phyloP scores from a whole-genome alignment of 2,329 filamentous ascomycete species.

The Zelopaecilomyces penicillatus region DNA sequence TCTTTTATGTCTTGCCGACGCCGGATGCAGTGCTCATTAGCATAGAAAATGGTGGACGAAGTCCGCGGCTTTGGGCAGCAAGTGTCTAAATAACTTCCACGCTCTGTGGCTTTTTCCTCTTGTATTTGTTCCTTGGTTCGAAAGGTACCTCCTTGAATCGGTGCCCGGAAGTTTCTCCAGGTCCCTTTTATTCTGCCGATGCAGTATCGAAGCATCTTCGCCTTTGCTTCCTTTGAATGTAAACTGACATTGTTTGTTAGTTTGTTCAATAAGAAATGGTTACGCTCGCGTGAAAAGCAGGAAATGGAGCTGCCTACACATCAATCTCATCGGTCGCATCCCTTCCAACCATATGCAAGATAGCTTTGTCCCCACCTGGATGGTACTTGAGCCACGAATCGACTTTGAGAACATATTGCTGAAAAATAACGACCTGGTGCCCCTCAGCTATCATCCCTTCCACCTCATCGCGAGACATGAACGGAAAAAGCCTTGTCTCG shows the following conservation, averaged over 20 bases:
- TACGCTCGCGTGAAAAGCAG: too few species aligned
- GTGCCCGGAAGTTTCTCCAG: conserved; percentile 84
- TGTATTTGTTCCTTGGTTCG: conserved; percentile 35
- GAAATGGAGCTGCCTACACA: too few species aligned
- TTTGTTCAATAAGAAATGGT: too few species aligned
- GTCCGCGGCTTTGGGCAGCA: conserved; percentile 46
- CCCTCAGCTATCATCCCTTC: conserved; percentile 8
- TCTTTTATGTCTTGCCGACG: conserved; percentile 17
- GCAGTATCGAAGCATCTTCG: conserved; percentile 71
- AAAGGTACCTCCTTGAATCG: conserved; percentile 83
- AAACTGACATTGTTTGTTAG: too few species aligned
- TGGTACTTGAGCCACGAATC: conserved; percentile 48
- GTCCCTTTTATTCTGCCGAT: conserved; percentile 73
- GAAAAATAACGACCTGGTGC: conserved; percentile 6
- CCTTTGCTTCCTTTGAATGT: conserved; percentile 69
- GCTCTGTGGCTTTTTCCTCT: conserved; percentile 19
- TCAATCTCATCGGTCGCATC: conserved; percentile 29
- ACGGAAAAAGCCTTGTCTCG: too few species aligned
- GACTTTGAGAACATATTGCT: conserved; percentile 5
- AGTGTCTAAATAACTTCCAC: conserved; percentile 19
- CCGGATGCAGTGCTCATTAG: conserved; percentile 17
- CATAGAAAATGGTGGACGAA: conserved; percentile 43
- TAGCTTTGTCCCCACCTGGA: conserved; percentile 50
- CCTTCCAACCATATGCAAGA: conserved; percentile 43
- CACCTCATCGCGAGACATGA: conserved; percentile 10